A percentile compares a stretch with the other conserved stretches of the same genome.
Evolutionary conservation across 768 basidiomycete genomes (phyloP).

Genomic region (Astraeus odoratus): DNA sequence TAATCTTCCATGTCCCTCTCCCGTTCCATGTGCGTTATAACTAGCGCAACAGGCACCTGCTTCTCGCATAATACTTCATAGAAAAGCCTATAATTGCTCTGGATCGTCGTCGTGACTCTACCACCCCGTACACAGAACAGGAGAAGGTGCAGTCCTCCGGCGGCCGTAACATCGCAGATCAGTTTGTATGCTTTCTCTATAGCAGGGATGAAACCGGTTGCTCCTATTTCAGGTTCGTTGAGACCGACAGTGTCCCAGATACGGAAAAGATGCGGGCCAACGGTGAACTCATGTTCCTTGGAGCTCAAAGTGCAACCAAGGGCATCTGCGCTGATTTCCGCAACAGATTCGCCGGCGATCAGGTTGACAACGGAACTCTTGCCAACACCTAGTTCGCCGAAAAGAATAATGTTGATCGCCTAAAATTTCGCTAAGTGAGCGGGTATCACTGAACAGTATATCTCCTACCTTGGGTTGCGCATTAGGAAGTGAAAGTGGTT

Average conservation of each 20-base stretch:
- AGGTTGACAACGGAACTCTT: neutral
- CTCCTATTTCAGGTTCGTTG: conserved; percentile 2
- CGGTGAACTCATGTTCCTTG: conserved; percentile 1
- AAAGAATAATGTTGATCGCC: too few species aligned
- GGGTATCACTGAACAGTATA: too few species aligned
- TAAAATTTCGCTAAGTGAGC: too few species aligned
- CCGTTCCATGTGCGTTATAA: conserved; percentile 14
- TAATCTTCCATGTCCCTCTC: conserved; percentile 21
- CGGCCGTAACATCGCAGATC: neutral
- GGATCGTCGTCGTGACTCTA: conserved; percentile 1
- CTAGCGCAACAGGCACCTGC: neutral
- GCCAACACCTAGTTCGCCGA: neutral
- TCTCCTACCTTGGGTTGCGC: too few species aligned
- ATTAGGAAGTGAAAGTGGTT: too few species aligned
- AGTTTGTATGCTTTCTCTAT: neutral
- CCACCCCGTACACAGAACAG: conserved; percentile 11
- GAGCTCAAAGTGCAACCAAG: conserved; percentile 22
- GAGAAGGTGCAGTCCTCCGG: conserved; percentile 9
- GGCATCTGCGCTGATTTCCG: conserved; percentile 4
- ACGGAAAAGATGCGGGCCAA: conserved; percentile 1
- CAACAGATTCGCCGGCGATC: neutral
- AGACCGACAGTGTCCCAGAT: conserved; percentile 18
- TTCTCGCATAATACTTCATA: conserved; percentile 8
- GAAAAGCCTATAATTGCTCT: conserved; percentile 2
- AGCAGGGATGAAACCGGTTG: neutral